Conservation (phyloP, 805 yeast genomes). For the Pichia cephalocereana region DNA sequence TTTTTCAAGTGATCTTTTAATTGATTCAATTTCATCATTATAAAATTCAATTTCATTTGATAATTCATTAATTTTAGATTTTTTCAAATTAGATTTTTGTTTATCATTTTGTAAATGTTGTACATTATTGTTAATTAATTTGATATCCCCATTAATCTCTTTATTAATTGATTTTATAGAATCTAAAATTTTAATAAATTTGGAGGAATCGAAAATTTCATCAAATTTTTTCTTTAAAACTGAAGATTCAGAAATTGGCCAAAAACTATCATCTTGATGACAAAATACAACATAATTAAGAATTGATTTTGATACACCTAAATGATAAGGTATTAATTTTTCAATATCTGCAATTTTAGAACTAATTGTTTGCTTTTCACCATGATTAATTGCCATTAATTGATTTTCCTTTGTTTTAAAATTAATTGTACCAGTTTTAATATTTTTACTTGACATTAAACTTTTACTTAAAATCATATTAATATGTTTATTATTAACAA, state of each 20-base stretch:
- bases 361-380: conserved; percentile 65
- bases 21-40: conserved; percentile 36
- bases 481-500: conserved; percentile 59
- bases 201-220: conserved; percentile 92
- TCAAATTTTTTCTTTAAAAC: conserved; percentile 85
- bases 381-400: conserved; percentile 50
- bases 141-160: conserved; percentile 67
- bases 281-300: conserved; percentile 91
- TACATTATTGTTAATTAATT: conserved; percentile 68
- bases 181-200: conserved; percentile 85
- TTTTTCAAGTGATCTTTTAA: conserved; percentile 41
- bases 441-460: conserved; percentile 62
- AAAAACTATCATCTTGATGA: conserved; percentile 92
- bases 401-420: conserved; percentile 93
- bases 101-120: conserved; percentile 67
- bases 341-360: conserved; percentile 83
- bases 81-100: conserved; percentile 56
- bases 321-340: conserved; percentile 62
- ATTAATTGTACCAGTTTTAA: conserved; percentile 39
- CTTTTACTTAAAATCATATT: conserved; percentile 83
- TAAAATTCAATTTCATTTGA: conserved; percentile 35
- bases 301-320: conserved; percentile 85
- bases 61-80: conserved; percentile 36
- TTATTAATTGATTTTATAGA: conserved; percentile 66
- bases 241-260: conserved; percentile 95